Conservation (phyloP, 1,284 basidiomycete genomes). For the Ustilago xerochloae region DNA sequence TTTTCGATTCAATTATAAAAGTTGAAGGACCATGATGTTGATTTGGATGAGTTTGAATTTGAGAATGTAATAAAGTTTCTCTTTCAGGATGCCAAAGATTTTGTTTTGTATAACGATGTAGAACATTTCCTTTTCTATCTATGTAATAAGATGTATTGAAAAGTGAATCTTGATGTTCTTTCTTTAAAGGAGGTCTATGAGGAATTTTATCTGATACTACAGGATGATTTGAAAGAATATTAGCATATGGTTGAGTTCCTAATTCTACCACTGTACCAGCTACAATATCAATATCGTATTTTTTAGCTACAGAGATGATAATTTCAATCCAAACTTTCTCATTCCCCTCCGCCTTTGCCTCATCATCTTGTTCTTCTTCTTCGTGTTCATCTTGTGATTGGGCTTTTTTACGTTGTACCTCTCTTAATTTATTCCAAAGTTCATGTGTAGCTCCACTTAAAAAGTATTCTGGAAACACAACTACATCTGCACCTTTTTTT, state of each 20-base stretch:
- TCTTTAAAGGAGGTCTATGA: slow-evolving; percentile 8
- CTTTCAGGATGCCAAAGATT: slow-evolving; percentile 67
- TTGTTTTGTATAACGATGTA: slow-evolving; percentile 63
- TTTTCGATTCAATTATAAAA: slow-evolving; percentile 59
- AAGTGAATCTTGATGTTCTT: slow-evolving; percentile 34
- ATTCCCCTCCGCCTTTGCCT: slow-evolving; percentile 22
- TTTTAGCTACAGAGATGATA: slow-evolving; percentile 43
- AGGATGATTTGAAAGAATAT: slow-evolving; percentile 21
- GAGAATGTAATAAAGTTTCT: slow-evolving; percentile 45
- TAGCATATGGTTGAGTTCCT: slow-evolving; percentile 30
- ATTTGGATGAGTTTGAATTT: slow-evolving; percentile 48
- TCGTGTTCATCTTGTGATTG: neutral
- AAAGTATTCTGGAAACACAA: slow-evolving; percentile 67
- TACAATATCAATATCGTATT: slow-evolving; percentile 62
- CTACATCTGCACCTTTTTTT: slow-evolving; percentile 48
- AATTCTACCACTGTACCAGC: slow-evolving; percentile 64
- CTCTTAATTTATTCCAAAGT: slow-evolving; percentile 37
- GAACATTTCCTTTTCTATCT: slow-evolving; percentile 43
- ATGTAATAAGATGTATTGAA: slow-evolving; percentile 67
- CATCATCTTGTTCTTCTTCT: neutral
- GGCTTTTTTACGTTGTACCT: slow-evolving; percentile 13
- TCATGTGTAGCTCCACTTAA: slow-evolving; percentile 60
- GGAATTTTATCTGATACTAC: slow-evolving; percentile 23
- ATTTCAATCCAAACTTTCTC: slow-evolving; percentile 53
- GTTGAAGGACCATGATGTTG: slow-evolving; percentile 37